A percentile compares a stretch with the other conserved stretches of the same genome.
Evolutionary conservation across 164 flowering plant genomes (phyloP).

Genomic region (Sextonia rubra): DNA sequence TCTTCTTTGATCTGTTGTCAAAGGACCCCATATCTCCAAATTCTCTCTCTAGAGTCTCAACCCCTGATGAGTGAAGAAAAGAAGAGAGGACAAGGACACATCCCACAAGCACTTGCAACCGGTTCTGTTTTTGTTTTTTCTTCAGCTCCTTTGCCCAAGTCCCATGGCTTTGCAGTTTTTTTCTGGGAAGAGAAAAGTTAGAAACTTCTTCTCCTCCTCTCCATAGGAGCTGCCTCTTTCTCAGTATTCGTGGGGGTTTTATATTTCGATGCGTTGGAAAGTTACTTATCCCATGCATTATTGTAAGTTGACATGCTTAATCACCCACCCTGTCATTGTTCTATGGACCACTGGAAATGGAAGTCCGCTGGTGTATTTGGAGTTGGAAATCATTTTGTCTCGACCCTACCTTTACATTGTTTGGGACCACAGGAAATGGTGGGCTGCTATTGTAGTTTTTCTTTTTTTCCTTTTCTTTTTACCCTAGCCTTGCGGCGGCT

Average conservation of each 20-base stretch:
- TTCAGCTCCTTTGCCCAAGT: neutral
- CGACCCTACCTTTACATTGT: too few species aligned
- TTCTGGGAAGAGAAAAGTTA: neutral
- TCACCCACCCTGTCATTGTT: neutral
- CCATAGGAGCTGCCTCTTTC: neutral
- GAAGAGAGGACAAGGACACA: neutral
- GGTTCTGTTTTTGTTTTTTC: too few species aligned
- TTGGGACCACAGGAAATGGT: too few species aligned
- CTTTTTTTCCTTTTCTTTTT: too few species aligned
- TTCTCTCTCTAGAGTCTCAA: constrained; percentile 2
- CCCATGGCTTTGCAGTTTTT: neutral
- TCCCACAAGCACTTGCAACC: too few species aligned
- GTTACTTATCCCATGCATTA: neutral
- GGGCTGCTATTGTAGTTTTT: too few species aligned
- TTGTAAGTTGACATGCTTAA: neutral
- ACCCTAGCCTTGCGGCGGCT: too few species aligned
- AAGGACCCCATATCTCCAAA: constrained; percentile 34
- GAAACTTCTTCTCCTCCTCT: neutral
- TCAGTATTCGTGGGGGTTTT: neutral
- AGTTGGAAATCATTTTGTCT: too few species aligned
- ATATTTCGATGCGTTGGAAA: neutral
- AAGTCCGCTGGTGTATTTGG: too few species aligned
- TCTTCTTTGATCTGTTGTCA: constrained; percentile 79
- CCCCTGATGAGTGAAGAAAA: neutral
- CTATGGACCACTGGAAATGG: too few species aligned